Base-by-base conservation (phyloP, 1,284 basidiomycete genomes). In the Mrakiaceae sp. region DNA sequence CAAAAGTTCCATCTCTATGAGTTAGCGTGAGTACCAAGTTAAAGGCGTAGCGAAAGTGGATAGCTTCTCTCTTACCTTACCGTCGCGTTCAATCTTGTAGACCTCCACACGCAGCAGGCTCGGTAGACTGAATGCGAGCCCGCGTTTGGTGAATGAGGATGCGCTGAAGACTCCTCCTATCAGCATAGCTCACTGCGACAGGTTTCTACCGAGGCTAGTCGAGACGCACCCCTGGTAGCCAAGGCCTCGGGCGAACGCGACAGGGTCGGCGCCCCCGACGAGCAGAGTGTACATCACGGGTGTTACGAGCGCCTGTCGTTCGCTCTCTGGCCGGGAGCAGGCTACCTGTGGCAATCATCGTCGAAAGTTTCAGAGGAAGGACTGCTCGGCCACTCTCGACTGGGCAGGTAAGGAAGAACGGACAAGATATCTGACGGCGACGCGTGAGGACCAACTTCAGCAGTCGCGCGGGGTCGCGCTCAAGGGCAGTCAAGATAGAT, bases 341-440 rank as follows among this genome's bases (percentile, higher is more conserved):
- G 57, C 49, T 10, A 53, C 43, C 63, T 64, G 62, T 2, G 1
- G 52, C 9, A 43, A 9, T 1, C 47, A n/a, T n/a, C 10, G 11
- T 42, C 44, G 12, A 49, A 53, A 44, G 44, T 44, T 44, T 46
- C 14, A 51, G 42, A 5, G 50, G 46, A 5, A 59, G 11, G 50
- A 42, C 51, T 12, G 54, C 3, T 43, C 43, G 40, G 40, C 54
- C 48, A 14, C 9, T 11, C 6, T 9, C 39, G 10, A 39, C 9
- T 39, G 16, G 5, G 55, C 43, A 8, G 2, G 11, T 4, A 11
- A 47, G 39, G 43, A 44, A 14, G 39, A 5, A 66, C 67, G 0
- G 39, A 64, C 63, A 59, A 60, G 39, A 46, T 65, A 54, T 39
- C 68, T 60, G 62, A 39, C 7, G 27, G 43, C 27, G 12, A 59